Percentiles rank a stretch among this genome's conserved stretches.
Conservation (phyloP, 345 rosid genomes). For the Balakata baccata region DNA sequence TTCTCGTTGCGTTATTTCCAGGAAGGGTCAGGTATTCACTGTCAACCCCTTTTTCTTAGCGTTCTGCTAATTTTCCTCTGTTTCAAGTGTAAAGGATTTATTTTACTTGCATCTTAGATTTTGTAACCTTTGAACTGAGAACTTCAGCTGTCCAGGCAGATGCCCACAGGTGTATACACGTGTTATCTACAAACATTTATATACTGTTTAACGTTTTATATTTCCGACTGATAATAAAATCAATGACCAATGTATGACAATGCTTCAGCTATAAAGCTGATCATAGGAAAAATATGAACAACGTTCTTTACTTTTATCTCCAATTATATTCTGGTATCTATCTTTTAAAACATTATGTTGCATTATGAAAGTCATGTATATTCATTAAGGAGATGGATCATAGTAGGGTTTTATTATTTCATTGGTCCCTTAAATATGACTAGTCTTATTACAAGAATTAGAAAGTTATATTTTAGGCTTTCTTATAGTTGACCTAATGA, state of each 20-base stretch:
- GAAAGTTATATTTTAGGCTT: too few species aligned
- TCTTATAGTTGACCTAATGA: too few species aligned
- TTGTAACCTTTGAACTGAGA: not conserved
- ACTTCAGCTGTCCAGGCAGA: not conserved
- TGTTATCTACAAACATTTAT: not conserved
- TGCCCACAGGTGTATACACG: not conserved
- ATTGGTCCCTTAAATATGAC: too few species aligned
- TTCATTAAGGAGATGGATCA: not conserved
- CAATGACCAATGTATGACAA: not conserved
- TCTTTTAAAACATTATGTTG: not conserved
- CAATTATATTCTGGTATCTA: not conserved
- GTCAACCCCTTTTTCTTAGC: not conserved
- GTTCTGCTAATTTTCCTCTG: conserved; percentile 1
- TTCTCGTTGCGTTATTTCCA: conserved; percentile 88
- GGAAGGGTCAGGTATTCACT: conserved; percentile 77
- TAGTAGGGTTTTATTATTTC: not conserved
- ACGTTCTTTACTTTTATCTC: not conserved
- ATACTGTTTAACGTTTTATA: not conserved
- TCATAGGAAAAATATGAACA: not conserved
- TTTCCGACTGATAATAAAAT: not conserved
- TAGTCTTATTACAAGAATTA: too few species aligned
- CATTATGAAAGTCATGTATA: not conserved
- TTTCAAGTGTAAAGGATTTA: not conserved
- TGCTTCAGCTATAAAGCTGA: not conserved
- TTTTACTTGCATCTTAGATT: not conserved